Evolutionary conservation across 2,329 filamentous ascomycete genomes (phyloP).

Genomic region (Botrytis squamosa): DNA sequence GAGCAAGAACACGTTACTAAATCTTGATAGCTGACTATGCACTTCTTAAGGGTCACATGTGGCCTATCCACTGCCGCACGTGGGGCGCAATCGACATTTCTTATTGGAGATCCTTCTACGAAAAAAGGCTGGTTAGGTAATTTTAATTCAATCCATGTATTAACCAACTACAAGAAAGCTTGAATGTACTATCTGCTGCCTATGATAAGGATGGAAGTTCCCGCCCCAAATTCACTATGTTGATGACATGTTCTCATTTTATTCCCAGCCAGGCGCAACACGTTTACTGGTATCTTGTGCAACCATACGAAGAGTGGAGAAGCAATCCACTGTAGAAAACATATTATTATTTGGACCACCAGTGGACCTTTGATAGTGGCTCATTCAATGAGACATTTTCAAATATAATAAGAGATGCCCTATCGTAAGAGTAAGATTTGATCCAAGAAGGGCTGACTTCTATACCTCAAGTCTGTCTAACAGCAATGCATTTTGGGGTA

Average conservation of each 20-base stretch:
- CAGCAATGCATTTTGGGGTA: background rate
- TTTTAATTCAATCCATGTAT: background rate
- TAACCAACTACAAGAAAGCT: background rate
- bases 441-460: background rate
- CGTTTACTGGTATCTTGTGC: background rate
- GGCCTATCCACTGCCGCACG: background rate
- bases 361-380: background rate
- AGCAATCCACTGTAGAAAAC: background rate
- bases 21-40: background rate
- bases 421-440: background rate
- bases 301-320: background rate
- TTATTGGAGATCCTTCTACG: background rate
- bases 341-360: background rate
- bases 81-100: background rate
- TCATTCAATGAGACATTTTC: background rate
- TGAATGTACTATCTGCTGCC: background rate
- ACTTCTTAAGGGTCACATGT: background rate
- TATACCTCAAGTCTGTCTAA: background rate
- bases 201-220: background rate
- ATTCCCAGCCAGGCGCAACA: background rate
- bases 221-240: background rate
- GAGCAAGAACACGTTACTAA: background rate
- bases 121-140: background rate
- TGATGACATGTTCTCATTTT: background rate
- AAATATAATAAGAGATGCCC: background rate